Conservation (phyloP, 768 basidiomycete species). For the Asterophora lycoperdoides region DNA sequence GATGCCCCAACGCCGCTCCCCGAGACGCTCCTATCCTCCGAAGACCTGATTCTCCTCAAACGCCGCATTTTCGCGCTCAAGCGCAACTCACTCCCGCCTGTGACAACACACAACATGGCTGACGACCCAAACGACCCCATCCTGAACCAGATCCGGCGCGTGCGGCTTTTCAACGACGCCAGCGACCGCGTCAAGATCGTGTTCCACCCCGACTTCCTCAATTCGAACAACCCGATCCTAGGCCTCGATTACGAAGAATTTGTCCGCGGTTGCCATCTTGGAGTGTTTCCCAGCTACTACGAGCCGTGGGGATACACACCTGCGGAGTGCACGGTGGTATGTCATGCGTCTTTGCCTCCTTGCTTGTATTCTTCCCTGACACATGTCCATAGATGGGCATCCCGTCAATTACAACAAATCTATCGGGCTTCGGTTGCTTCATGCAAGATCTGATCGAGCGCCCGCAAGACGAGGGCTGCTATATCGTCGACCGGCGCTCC, state of each 20-base stretch:
- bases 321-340: constrained; percentile 95
- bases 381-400: constrained; percentile 78
- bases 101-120: constrained; percentile 98
- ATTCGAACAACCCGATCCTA: constrained; percentile 95
- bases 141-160: constrained; percentile 89
- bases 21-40: constrained; percentile 75
- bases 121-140: constrained; percentile 93
- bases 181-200: constrained; percentile 93
- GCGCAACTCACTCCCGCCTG: constrained; percentile 89
- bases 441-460: constrained; percentile 97
- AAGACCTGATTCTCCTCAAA: constrained; percentile 93
- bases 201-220: constrained; percentile 98
- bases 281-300: constrained; percentile 98
- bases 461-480: constrained; percentile 92
- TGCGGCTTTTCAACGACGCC: constrained; percentile 87
- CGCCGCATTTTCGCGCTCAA: constrained; percentile 95
- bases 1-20: constrained; percentile 71
- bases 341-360: constrained; percentile 23
- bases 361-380: not conserved
- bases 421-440: constrained; percentile 97
- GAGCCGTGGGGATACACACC: constrained; percentile 97
- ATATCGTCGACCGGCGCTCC: constrained; percentile 90
- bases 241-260: constrained; percentile 99
- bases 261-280: constrained; percentile 95
- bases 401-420: constrained; percentile 93